Conservation (phyloP, 441 rosid species). For the Gossypium schwendimanii region DNA sequence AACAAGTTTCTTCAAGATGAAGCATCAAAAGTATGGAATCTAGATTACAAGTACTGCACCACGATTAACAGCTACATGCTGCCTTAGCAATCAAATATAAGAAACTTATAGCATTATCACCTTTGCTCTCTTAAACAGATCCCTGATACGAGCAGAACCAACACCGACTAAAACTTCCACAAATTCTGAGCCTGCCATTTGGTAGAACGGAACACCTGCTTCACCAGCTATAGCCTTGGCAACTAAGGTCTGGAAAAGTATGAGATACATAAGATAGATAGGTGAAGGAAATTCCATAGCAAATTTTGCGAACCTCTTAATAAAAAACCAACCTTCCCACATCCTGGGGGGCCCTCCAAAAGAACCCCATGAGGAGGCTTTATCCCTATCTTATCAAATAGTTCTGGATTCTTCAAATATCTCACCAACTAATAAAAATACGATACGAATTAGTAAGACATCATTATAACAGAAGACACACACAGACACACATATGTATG, state of each 20-base stretch:
- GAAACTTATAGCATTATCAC: constrained; percentile 24
- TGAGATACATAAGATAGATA: constrained; percentile 3
- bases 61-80: not conserved
- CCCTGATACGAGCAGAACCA: constrained; percentile 96
- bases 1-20: not conserved
- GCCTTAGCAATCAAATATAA: not conserved
- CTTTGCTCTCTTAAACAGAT: constrained; percentile 94
- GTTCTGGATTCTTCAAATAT: constrained; percentile 90
- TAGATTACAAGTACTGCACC: not conserved
- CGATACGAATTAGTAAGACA: constrained; percentile 7
- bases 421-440: constrained; percentile 64
- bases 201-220: constrained; percentile 96
- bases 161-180: constrained; percentile 97
- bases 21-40: not conserved
- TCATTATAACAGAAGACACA: not conserved
- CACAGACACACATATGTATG: not conserved
- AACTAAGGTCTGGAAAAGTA: constrained; percentile 66
- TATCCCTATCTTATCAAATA: constrained; percentile 86
- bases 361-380: constrained; percentile 98
- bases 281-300: constrained; percentile 1
- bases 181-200: constrained; percentile 97
- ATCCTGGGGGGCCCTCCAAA: constrained; percentile 93
- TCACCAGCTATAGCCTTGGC: constrained; percentile 98
- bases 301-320: not conserved
- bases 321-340: constrained; percentile 72